These are phyloP conservation scores for Colletotrichum sp. DNA, from an alignment of 2,329 filamentous ascomycete species.

Conservation along the genomic window DNA sequence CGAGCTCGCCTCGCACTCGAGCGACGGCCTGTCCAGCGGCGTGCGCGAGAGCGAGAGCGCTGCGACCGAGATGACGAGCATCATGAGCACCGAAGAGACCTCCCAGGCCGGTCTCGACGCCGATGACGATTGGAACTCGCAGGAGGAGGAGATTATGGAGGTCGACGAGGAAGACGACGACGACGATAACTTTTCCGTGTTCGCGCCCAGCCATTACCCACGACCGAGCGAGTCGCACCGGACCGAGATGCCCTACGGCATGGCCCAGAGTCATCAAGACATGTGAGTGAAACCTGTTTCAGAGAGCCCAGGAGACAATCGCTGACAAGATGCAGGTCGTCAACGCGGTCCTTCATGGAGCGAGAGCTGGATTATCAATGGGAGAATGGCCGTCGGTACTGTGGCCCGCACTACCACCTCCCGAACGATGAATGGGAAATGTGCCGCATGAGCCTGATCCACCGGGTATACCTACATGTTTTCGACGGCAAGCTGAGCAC, in stretches of 20 bases:
- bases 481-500: slow-evolving; percentile 50
- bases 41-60: slow-evolving; percentile 34
- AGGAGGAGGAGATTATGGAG: slow-evolving; percentile 24
- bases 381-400: slow-evolving; percentile 68
- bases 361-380: slow-evolving; percentile 60
- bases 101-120: slow-evolving; percentile 25
- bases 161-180: slow-evolving; percentile 35
- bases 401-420: slow-evolving; percentile 64
- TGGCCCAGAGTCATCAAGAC: slow-evolving; percentile 36
- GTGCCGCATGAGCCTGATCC: slow-evolving; percentile 64
- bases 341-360: slow-evolving; percentile 55
- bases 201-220: slow-evolving; percentile 46
- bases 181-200: slow-evolving; percentile 47
- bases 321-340: slow-evolving; percentile 35
- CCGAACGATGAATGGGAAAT: slow-evolving; percentile 72
- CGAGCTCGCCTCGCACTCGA: slow-evolving; percentile 35
- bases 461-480: slow-evolving; percentile 65
- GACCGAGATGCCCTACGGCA: slow-evolving; percentile 36
- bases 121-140: slow-evolving; percentile 21
- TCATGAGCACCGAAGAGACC: slow-evolving; percentile 38
- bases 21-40: slow-evolving; percentile 36
- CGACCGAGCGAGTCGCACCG: slow-evolving; percentile 37
- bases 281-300: slow-evolving; percentile 39
- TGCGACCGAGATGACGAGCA: slow-evolving; percentile 42
- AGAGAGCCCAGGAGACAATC: slow-evolving; percentile 12